Percentiles rank a stretch among this genome's conserved stretches.
These are phyloP conservation scores for Leavenworthia alabamica DNA, from an alignment of 345 rosid genomes.

Conservation along the genomic window DNA sequence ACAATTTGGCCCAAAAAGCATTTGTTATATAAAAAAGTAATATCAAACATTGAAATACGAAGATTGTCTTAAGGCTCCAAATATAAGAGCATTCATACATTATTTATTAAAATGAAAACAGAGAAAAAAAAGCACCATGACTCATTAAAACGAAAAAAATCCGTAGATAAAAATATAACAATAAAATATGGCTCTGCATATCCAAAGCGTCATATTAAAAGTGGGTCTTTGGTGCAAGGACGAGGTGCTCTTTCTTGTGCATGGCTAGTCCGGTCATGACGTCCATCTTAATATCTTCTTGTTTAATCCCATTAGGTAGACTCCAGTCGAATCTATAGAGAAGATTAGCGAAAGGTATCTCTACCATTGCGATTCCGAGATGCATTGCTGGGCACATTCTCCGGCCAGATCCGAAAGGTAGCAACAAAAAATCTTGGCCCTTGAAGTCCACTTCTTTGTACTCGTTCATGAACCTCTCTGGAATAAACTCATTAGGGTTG, in stretches of 20 bases:
- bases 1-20: too few species aligned
- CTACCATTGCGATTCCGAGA: slow-evolving; percentile 28
- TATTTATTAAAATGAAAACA: slow-evolving; percentile 4
- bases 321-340: slow-evolving; percentile 25
- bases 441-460: slow-evolving; percentile 27
- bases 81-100: not conserved
- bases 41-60: not conserved
- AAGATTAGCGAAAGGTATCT: slow-evolving; percentile 31
- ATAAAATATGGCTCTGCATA: not conserved
- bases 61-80: not conserved
- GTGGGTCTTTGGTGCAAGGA: slow-evolving; percentile 15
- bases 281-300: slow-evolving; percentile 30
- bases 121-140: not conserved
- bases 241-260: slow-evolving; percentile 31
- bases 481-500: slow-evolving; percentile 25
- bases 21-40: not conserved
- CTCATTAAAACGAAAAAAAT: not conserved
- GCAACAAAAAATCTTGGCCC: slow-evolving; percentile 27
- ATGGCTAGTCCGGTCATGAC: slow-evolving; percentile 33
- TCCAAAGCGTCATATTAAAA: not conserved
- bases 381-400: slow-evolving; percentile 32
- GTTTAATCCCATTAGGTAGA: slow-evolving; percentile 20
- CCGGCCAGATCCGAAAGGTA: slow-evolving; percentile 25
- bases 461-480: slow-evolving; percentile 29
- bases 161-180: too few species aligned